Conservation (phyloP, 306 rosid species). For the Prunus campanulata region DNA sequence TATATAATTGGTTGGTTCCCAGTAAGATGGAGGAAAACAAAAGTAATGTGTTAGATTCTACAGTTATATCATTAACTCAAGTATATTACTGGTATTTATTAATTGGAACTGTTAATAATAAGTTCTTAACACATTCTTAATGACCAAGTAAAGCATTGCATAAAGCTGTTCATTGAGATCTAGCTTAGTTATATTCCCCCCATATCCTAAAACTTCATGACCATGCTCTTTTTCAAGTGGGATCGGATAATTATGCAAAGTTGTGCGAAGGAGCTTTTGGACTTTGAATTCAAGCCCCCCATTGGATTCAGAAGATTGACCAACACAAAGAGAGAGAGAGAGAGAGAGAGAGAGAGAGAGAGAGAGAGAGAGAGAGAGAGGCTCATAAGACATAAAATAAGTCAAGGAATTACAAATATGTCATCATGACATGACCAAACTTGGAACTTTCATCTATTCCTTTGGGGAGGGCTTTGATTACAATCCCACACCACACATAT, state of each 20-base stretch:
- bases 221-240: slow-evolving; percentile 25
- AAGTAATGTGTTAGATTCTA: background rate
- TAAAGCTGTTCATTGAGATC: background rate
- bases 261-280: slow-evolving; percentile 23
- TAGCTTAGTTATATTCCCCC: background rate
- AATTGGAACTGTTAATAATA: background rate
- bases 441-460: background rate
- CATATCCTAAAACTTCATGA: slow-evolving; percentile 14
- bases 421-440: slow-evolving; percentile 25
- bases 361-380: slow-evolving; percentile 15
- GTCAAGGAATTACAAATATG: slow-evolving; percentile 32
- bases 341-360: no score
- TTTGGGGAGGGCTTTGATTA: background rate
- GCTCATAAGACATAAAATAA: slow-evolving; percentile 17
- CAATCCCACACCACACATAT: background rate
- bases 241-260: slow-evolving; percentile 29
- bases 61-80: background rate
- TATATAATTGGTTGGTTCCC: slow-evolving; percentile 2
- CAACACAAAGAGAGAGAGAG: slow-evolving; percentile 8
- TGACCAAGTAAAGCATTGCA: slow-evolving; percentile 11
- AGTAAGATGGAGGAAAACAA: background rate
- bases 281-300: slow-evolving; percentile 39
- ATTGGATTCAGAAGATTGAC: slow-evolving; percentile 28
- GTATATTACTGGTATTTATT: background rate
- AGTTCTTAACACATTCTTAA: background rate